Conservation (phyloP, 768 basidiomycete species). For the Leccinum obscurum region DNA sequence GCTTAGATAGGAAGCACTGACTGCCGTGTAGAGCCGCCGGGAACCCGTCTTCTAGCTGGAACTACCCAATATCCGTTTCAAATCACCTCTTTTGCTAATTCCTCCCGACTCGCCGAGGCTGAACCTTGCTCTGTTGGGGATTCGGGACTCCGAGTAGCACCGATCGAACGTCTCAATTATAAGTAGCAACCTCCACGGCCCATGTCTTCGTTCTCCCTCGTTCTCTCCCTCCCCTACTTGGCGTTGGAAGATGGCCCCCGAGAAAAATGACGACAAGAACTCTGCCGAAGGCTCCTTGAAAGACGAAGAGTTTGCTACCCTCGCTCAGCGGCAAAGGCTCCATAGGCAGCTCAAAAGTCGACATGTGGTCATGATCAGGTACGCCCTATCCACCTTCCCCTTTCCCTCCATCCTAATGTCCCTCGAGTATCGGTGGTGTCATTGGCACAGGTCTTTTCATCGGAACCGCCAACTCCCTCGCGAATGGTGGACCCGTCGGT, state of each 20-base stretch:
- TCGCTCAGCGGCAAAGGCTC: slow-evolving; percentile 28
- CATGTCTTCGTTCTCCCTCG: not conserved
- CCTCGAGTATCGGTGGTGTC: slow-evolving; percentile 46
- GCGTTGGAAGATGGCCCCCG: slow-evolving; percentile 3
- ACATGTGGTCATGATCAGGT: slow-evolving; percentile 84
- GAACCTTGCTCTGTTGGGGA: no score
- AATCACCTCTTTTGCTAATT: no score
- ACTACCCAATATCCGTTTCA: no score
- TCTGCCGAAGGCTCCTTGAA: slow-evolving; percentile 18
- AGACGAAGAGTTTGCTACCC: slow-evolving; percentile 21
- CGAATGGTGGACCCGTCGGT: slow-evolving; percentile 43
- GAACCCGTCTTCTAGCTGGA: no score
- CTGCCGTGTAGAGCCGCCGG: no score
- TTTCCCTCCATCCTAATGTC: slow-evolving; percentile 1
- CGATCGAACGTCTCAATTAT: not conserved
- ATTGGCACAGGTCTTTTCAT: slow-evolving; percentile 28
- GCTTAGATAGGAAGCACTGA: no score
- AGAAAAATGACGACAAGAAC: slow-evolving; percentile 20
- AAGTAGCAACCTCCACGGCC: not conserved
- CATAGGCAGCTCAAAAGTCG: slow-evolving; percentile 71
- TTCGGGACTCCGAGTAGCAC: no score
- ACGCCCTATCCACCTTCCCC: not conserved
- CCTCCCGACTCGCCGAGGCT: no score
- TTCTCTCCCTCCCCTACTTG: no score
- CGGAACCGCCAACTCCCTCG: slow-evolving; percentile 18